Conservation (phyloP, 768 basidiomycete species). For the Gloeostereum incarnatum region DNA sequence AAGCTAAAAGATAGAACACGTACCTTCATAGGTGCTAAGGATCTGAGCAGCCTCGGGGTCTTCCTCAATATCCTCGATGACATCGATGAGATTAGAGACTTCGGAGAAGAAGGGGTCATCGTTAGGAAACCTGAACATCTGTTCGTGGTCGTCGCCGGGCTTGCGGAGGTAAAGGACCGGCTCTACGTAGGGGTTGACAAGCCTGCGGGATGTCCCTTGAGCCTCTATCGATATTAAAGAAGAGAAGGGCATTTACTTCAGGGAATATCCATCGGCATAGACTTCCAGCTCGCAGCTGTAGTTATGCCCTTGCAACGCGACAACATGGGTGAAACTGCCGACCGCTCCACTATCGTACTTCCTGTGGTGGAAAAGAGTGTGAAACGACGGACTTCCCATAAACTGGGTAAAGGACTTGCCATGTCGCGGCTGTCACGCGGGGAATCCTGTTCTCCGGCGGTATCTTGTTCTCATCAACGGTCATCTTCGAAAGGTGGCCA, state of each 20-base stretch:
- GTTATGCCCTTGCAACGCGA: slow-evolving; percentile 84
- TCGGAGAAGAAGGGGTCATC: slow-evolving; percentile 96
- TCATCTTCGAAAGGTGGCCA: slow-evolving; percentile 72
- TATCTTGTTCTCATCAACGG: slow-evolving; percentile 79
- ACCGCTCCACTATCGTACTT: slow-evolving; percentile 96
- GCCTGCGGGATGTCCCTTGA: slow-evolving; percentile 26
- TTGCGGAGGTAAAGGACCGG: slow-evolving; percentile 82
- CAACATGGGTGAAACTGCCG: slow-evolving; percentile 84
- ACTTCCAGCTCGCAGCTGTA: slow-evolving; percentile 95
- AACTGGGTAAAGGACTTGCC: slow-evolving; percentile 35
- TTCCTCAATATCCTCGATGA: slow-evolving; percentile 84
- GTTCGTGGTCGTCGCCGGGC: slow-evolving; percentile 74
- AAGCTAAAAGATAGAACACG: slow-evolving; percentile 8
- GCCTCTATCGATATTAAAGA: slow-evolving; percentile 7
- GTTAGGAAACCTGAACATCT: slow-evolving; percentile 59
- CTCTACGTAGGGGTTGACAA: slow-evolving; percentile 90
- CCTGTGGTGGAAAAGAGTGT: slow-evolving; percentile 27
- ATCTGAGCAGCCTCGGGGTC: slow-evolving; percentile 75
- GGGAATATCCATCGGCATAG: slow-evolving; percentile 85
- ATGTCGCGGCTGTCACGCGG: slow-evolving; percentile 86
- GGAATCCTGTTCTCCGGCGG: slow-evolving; percentile 86
- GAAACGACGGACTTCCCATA: slow-evolving; percentile 4
- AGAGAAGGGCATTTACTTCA: slow-evolving; percentile 45
- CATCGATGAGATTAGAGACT: slow-evolving; percentile 80
- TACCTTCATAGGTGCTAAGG: slow-evolving; percentile 79